A percentile compares a stretch with the other conserved stretches of the same genome.
Evolutionary conservation across 495 filamentous ascomycete species (phyloP).

Genomic region (Lasiosphaeria miniovina): DNA sequence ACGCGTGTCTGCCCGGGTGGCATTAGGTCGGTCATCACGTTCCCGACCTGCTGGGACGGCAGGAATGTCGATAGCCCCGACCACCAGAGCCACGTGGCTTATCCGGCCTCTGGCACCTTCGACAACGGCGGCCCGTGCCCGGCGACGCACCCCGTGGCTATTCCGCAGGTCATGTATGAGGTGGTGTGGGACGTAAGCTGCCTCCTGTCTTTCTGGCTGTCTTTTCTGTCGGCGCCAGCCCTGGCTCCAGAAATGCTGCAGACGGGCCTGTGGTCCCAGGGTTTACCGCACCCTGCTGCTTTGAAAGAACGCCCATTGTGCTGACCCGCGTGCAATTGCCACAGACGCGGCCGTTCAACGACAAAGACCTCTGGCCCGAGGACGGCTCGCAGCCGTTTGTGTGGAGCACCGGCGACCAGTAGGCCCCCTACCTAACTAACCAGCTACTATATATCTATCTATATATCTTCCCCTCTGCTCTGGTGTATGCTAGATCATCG

Average conservation of each 20-base stretch:
- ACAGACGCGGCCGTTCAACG: constrained; percentile 40
- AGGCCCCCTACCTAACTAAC: not conserved
- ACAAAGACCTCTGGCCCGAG: constrained; percentile 37
- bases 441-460: too few relatives aligned
- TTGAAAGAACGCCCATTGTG: not conserved
- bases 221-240: too few relatives aligned
- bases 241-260: too few relatives aligned
- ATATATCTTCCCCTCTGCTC: too few relatives aligned
- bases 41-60: constrained; percentile 31
- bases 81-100: constrained; percentile 41
- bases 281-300: too few relatives aligned
- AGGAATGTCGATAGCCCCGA: constrained; percentile 33
- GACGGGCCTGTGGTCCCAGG: constrained; percentile 18
- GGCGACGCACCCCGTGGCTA: constrained; percentile 30
- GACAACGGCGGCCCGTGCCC: constrained; percentile 33
- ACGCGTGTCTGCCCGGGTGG: constrained; percentile 30
- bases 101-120: constrained; percentile 33
- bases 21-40: constrained; percentile 35
- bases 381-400: constrained; percentile 47
- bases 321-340: not conserved
- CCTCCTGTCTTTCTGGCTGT: not conserved
- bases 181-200: constrained; percentile 35
- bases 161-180: constrained; percentile 41
- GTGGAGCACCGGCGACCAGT: constrained; percentile 20
- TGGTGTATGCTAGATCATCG: too few relatives aligned